Percentiles rank a stretch among this genome's conserved stretches.
phyloP scores from a whole-genome alignment of 495 filamentous ascomycete genomes.

The Talaromyces stipitatus region DNA sequence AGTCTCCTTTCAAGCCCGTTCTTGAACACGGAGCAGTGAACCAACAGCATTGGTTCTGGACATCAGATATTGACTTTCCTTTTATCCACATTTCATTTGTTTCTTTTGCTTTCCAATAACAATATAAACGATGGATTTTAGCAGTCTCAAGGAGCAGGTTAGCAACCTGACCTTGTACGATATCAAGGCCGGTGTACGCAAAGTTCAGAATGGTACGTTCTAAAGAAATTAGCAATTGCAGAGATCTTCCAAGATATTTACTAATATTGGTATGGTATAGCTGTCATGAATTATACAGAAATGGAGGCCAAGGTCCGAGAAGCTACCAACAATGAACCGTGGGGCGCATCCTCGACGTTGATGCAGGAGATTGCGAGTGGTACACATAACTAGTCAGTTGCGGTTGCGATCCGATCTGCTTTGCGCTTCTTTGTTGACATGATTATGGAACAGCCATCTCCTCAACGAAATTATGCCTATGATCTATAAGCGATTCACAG shows the following conservation, averaged over 20 bases:
- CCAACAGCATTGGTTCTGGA: background rate
- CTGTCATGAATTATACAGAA: constrained; percentile 99
- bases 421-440: constrained; percentile 7
- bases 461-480: constrained; percentile 99
- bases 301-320: constrained; percentile 99
- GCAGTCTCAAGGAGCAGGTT: constrained; percentile 77
- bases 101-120: background rate
- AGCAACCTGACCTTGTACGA: constrained; percentile 95
- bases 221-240: background rate
- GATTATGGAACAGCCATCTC: constrained; percentile 57
- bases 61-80: background rate
- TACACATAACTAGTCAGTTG: constrained; percentile 91
- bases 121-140: constrained; percentile 63
- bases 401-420: background rate
- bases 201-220: constrained; percentile 88
- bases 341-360: constrained; percentile 83
- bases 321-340: constrained; percentile 96
- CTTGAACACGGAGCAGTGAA: background rate
- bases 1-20: background rate
- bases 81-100: background rate
- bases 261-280: constrained; percentile 31
- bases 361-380: constrained; percentile 98
- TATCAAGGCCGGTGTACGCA: constrained; percentile 91
- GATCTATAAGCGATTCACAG: constrained; percentile 98
- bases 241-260: background rate